Evolutionary conservation across 192 early-diverging fungal species (phyloP), one percentile per base, ranked within the genome.

Genomic region (Backusella circina): DNA sequence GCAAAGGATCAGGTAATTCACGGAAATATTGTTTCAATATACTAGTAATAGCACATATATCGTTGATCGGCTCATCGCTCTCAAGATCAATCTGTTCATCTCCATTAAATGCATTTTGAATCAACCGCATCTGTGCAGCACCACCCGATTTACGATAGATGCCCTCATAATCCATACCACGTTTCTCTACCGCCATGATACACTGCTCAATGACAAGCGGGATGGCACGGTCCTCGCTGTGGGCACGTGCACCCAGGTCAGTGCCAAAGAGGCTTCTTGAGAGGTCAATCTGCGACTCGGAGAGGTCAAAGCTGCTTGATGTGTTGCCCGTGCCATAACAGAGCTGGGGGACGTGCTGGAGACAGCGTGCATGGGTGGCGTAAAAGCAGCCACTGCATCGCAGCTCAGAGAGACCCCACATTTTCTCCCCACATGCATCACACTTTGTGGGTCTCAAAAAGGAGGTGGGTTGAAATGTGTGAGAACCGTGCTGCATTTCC

Each of bases 91-190:
- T 74, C 2, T 83, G 71, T 32, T 88, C 81, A 15, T 87, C 83
- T n/a, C 80, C 50, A 65, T 90, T 81, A 61, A 93, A 91, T n/a
- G 90, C 86, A 13, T 87, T 77, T 41, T 91, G 89, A 35, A 95
- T 84, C 21, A 86, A 82, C 65, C 89, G 81, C 72, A 92, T 89
- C 54, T 93, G 91, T 35, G 88, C 88, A 18, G 90, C 89, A 70
- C 91, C 90, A 4, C 92, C 94, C 0, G 91, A 91, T 67, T 91
- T 90, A 36, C 94, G 93, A 75, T 95, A 95, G 21, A 95, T 92
- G 28, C 94, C 94, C 80, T 95, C 86, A 74, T 86, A 92, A 70
- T 79, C 92, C 92, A 89, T 88, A 61, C 79, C 88, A 33, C 85
- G 79, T 5, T 69, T 61, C 68, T 88, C 94, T 13, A 95, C 92